Conservation (phyloP, 768 basidiomycete genomes). For the Tubosaeta brunneosetosa region DNA sequence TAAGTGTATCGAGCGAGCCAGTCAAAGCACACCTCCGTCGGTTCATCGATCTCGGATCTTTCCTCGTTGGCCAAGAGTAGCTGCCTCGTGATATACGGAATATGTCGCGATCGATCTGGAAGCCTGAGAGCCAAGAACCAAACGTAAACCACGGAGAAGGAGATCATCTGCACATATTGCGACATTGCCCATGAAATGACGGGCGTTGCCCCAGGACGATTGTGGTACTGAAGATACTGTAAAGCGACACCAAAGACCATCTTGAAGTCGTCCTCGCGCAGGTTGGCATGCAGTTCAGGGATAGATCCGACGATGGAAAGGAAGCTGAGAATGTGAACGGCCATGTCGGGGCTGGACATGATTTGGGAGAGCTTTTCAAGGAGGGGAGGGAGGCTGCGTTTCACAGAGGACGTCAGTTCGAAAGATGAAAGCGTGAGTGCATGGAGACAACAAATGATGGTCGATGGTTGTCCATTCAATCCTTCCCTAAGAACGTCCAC, state of each 20-base stretch:
- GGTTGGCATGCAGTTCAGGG: conserved; percentile 76
- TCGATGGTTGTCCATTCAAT: conserved; percentile 63
- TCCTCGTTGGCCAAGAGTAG: conserved; percentile 83
- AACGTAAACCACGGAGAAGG: conserved; percentile 85
- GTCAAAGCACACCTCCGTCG: conserved; percentile 95
- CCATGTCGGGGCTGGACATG: conserved; percentile 90
- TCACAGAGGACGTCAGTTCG: conserved; percentile 79
- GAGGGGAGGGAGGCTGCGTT: conserved; percentile 72
- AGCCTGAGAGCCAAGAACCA: conserved; percentile 92
- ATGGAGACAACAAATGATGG: conserved; percentile 86
- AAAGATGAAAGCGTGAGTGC: conserved; percentile 84
- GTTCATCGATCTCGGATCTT: conserved; percentile 70
- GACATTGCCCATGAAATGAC: conserved; percentile 80
- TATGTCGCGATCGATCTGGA: conserved; percentile 72
- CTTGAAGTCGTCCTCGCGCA: conserved; percentile 86
- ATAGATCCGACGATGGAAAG: conserved; percentile 82
- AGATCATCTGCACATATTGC: conserved; percentile 86
- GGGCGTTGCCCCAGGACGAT: conserved; percentile 52
- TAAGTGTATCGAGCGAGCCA: conserved; percentile 96
- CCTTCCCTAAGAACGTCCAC: conserved; percentile 71
- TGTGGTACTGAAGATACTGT: conserved; percentile 91
- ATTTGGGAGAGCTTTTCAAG: conserved; percentile 87
- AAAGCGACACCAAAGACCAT: conserved; percentile 93
- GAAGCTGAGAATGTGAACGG: conserved; percentile 94
- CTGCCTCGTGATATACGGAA: conserved; percentile 82